Percentiles rank a stretch among this genome's conserved stretches.
Conservation (phyloP, 768 basidiomycete species). For the Boletus subcaerulescens region DNA sequence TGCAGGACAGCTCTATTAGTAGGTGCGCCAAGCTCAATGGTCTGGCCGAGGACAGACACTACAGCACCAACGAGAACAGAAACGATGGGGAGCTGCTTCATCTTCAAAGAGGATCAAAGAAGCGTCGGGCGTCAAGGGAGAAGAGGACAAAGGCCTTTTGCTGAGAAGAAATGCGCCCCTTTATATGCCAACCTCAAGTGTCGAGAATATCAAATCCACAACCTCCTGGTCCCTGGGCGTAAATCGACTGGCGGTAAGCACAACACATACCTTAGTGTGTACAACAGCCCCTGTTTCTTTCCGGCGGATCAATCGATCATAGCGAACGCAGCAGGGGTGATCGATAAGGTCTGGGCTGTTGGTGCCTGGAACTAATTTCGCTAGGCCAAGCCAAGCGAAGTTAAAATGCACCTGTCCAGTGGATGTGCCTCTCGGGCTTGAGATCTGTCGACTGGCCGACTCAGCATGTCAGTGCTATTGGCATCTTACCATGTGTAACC, state of each 20-base stretch:
- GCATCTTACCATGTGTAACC: neutral
- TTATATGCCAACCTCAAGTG: too few relatives aligned
- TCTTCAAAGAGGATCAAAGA: neutral
- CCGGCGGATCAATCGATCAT: neutral
- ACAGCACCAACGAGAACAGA: neutral
- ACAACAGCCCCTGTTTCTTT: too few relatives aligned
- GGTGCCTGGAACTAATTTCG: neutral
- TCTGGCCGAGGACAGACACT: conserved; percentile 22
- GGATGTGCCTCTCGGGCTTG: too few relatives aligned
- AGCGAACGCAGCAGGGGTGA: neutral
- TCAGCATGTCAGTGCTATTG: neutral
- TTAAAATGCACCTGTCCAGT: too few relatives aligned
- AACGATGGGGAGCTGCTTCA: conserved; percentile 15
- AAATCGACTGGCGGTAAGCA: too few relatives aligned
- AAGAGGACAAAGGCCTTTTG: too few relatives aligned
- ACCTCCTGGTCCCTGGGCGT: too few relatives aligned
- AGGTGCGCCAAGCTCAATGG: conserved; percentile 26
- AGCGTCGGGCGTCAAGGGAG: too few relatives aligned
- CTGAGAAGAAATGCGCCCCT: too few relatives aligned
- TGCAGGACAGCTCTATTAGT: conserved; percentile 14
- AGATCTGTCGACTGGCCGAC: too few relatives aligned
- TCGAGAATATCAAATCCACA: too few relatives aligned
- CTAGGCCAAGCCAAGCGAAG: neutral
- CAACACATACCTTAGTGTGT: too few relatives aligned
- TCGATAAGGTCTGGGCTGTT: neutral